These are phyloP conservation scores for Clarkia xantiana DNA, from an alignment of 345 rosid species.

Conservation along the genomic window DNA sequence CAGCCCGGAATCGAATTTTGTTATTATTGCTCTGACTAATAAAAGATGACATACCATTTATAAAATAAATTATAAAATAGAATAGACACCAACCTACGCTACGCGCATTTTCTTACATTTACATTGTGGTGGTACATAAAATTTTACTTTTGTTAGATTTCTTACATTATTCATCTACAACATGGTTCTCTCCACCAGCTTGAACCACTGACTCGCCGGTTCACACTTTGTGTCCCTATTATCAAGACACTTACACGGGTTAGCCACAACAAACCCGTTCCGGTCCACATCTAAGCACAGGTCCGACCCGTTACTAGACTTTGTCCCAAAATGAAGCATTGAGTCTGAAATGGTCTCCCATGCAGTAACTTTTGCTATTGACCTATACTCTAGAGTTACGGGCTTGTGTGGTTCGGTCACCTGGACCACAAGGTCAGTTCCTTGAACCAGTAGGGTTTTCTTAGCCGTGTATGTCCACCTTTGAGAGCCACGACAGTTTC, in stretches of 20 bases:
- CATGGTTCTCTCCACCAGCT: neutral
- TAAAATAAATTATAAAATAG: no score
- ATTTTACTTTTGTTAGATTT: no score
- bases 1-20: no score
- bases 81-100: no score
- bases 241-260: slow-evolving; percentile 2
- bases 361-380: no score
- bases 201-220: slow-evolving; percentile 9
- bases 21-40: no score
- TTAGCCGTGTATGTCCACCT: slow-evolving; percentile 4
- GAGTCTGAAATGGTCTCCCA: slow-evolving; percentile 63
- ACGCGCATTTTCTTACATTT: no score
- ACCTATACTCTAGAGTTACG: no score
- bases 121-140: no score
- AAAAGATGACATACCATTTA: no score
- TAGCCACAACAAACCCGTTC: neutral
- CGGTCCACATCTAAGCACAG: slow-evolving; percentile 57
- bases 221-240: slow-evolving; percentile 1
- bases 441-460: neutral
- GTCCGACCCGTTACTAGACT: slow-evolving; percentile 17
- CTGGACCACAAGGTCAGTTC: slow-evolving; percentile 5
- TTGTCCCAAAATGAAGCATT: slow-evolving; percentile 48
- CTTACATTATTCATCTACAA: no score
- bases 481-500: slow-evolving; percentile 1
- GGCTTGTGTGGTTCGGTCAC: neutral